Percentiles rank a stretch among this genome's conserved stretches.
Evolutionary conservation across 2,329 filamentous ascomycete genomes (phyloP).

Genomic region (Lasiodiplodia citricola): DNA sequence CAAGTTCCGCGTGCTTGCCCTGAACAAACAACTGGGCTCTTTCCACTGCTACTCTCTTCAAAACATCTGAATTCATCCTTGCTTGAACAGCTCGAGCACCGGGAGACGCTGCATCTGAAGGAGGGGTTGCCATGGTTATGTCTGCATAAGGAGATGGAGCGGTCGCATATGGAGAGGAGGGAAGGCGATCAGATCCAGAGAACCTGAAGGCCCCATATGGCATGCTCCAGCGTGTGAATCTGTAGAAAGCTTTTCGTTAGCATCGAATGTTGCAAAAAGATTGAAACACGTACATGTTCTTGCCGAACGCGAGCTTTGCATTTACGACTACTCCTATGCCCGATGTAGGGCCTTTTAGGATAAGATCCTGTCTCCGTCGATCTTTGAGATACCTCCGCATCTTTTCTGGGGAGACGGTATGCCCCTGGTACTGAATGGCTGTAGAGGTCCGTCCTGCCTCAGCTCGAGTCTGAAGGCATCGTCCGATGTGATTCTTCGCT

Average conservation of each 20-base stretch:
- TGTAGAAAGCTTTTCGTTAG: background rate
- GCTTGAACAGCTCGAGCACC: conserved; percentile 30
- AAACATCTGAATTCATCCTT: conserved; percentile 32
- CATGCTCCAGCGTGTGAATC: background rate
- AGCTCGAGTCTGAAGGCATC: conserved; percentile 30
- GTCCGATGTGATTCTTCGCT: conserved; percentile 33
- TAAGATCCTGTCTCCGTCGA: conserved; percentile 24
- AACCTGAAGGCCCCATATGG: background rate
- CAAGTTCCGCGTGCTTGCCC: conserved; percentile 35
- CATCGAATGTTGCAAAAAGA: background rate
- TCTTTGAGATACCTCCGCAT: conserved; percentile 36
- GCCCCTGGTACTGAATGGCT: conserved; percentile 34
- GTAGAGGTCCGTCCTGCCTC: conserved; percentile 29
- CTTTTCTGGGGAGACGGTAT: conserved; percentile 35
- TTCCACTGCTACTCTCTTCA: conserved; percentile 33
- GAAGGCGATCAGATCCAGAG: conserved; percentile 11
- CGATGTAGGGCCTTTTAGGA: conserved; percentile 16
- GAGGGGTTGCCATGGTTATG: conserved; percentile 32
- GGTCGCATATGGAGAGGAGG: conserved; percentile 29
- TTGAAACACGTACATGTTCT: conserved; percentile 31
- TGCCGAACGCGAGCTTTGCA: conserved; percentile 28
- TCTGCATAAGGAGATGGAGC: conserved; percentile 34
- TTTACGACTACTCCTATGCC: background rate
- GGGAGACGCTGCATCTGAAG: conserved; percentile 28
- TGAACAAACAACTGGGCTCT: conserved; percentile 36